A percentile compares a stretch with the other conserved stretches of the same genome.
phyloP scores from a whole-genome alignment of 208 protist genomes.

The Trypanosoma theileri region DNA sequence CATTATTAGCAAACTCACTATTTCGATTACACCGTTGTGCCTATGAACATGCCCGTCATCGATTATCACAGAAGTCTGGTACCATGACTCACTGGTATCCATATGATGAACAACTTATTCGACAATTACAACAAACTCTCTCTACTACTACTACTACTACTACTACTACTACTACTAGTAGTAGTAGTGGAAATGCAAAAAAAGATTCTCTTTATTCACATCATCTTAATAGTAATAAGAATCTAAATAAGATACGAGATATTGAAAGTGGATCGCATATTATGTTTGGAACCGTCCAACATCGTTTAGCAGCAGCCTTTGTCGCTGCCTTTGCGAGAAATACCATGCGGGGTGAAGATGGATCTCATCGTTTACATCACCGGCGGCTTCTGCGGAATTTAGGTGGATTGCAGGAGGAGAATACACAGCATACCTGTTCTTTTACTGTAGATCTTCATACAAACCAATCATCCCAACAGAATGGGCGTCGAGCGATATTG shows the following conservation, averaged over 20 bases:
- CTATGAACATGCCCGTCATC: conserved; percentile 34
- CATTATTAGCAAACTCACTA: conserved; percentile 48
- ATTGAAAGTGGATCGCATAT: no score
- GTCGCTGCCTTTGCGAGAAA: conserved; percentile 66
- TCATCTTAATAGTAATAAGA: not conserved
- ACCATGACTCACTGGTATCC: conserved; percentile 32
- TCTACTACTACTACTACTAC: not conserved
- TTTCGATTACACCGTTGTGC: conserved; percentile 53
- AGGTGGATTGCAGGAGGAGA: conserved; percentile 29
- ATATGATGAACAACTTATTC: conserved; percentile 25
- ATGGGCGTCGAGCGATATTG: not conserved
- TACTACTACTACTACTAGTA: no score
- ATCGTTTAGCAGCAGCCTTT: conserved; percentile 72
- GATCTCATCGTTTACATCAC: conserved; percentile 58
- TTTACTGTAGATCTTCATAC: conserved; percentile 39
- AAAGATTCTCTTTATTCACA: no score
- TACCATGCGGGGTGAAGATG: conserved; percentile 73
- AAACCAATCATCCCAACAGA: not conserved
- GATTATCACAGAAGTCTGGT: conserved; percentile 5
- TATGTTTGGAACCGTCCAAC: conserved; percentile 42
- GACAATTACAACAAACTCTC: not conserved
- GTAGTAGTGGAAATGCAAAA: no score
- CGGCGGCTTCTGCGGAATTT: conserved; percentile 57
- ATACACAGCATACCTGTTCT: conserved; percentile 40
- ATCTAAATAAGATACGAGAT: not conserved